Conservation (phyloP, 495 filamentous ascomycete genomes). For the Aspergillus avenaceus region DNA sequence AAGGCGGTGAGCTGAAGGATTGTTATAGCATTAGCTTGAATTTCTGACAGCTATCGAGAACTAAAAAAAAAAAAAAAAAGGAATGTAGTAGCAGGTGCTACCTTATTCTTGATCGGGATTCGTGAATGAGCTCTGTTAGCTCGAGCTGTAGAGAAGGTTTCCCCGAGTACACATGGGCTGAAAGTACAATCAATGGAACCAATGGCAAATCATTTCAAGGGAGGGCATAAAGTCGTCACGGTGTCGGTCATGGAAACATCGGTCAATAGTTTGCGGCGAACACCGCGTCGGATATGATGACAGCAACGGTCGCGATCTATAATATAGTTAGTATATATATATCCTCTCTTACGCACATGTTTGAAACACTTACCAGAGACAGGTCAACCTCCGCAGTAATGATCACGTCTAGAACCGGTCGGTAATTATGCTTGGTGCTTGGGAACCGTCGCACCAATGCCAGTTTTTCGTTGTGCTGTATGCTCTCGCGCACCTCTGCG, state of each 20-base stretch:
- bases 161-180: too few species aligned
- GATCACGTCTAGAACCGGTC: constrained; percentile 19
- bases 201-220: too few species aligned
- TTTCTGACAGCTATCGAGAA: too few species aligned
- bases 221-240: too few species aligned
- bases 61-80: too few species aligned
- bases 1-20: too few species aligned
- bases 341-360: neutral
- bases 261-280: neutral
- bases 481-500: constrained; percentile 24
- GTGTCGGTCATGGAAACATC: neutral
- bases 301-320: constrained; percentile 11
- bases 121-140: too few species aligned
- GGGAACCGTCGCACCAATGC: constrained; percentile 7
- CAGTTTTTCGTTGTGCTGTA: constrained; percentile 21
- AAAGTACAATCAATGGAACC: too few species aligned
- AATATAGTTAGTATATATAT: neutral
- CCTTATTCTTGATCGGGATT: too few species aligned
- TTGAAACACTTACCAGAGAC: constrained; percentile 16
- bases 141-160: too few species aligned
- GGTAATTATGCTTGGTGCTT: constrained; percentile 5
- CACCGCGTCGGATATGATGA: constrained; percentile 11
- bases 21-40: too few species aligned
- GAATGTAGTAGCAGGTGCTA: too few species aligned
- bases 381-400: constrained; percentile 21